Evolutionary conservation across 441 rosid genomes (phyloP), one percentile per base, ranked within the genome.

Genomic region (Monsonia emarginata): DNA sequence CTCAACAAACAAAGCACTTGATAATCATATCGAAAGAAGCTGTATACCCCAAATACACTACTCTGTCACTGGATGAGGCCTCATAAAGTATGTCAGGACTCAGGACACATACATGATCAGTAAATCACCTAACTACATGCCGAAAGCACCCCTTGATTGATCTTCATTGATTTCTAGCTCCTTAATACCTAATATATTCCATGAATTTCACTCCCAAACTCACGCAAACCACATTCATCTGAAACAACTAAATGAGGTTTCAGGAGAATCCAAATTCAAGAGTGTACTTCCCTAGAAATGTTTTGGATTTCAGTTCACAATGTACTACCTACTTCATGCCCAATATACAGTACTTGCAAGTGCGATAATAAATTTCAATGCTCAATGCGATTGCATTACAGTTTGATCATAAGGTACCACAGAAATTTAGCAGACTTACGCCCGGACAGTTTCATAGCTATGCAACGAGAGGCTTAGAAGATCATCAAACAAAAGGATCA

Each of bases 371-470:
- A 10, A 58, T 19, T 58, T 27, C 62, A 58, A 58, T 58, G 19
- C 19, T n/a, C 21, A 44, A 44, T n/a, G 4, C 7, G 18, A 18
- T 16, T 48, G 56, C 22, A 48, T 16, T 16, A 16, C 9, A 27
- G 61, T 57, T 57, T 57, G 69, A 71, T 66, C 61, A 65, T 61
- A 74, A 64, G 65, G 58, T 59, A 42, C 34, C 65, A 60, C 19
- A 57, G 36, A 25, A 5, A 44, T 27, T 58, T 58, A 31, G 62
- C 64, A 50, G 72, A 95, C 98, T 90, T 81, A 95, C 99, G 50
- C 78, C 68, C 98, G 89, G 75, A 95, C 99, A 69, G 96, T 89
- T 82, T 90, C 99, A 81, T 95, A 95, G 81, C 85, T 88, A 80
- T 95, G 98, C 86, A 91, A 73, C 61, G 88, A 82, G 70, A 91